These are phyloP conservation scores for Phanerochaete carnosa DNA, from an alignment of 768 basidiomycete genomes.

Conservation along the genomic window DNA sequence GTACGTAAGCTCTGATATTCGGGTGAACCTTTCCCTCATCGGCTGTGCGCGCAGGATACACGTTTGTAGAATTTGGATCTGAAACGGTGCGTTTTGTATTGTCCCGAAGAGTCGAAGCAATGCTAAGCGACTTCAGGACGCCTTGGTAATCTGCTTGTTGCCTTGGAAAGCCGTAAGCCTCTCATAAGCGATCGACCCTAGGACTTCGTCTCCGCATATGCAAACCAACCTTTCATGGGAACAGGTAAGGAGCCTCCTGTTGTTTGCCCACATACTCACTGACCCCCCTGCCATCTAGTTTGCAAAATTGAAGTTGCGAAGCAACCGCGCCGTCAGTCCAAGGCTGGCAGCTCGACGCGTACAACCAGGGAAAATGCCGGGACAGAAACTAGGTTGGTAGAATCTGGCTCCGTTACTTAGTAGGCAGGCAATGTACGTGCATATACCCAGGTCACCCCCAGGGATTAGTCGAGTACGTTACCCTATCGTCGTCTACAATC, in stretches of 20 bases:
- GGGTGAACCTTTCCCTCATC: not conserved
- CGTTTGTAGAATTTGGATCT: slow-evolving; percentile 36
- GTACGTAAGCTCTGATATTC: not conserved
- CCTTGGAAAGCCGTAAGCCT: not conserved
- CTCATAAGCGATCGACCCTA: not conserved
- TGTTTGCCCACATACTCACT: not conserved
- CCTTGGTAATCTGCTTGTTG: not conserved
- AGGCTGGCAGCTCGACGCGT: not conserved
- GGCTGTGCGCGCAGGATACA: slow-evolving; percentile 19
- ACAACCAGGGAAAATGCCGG: not conserved
- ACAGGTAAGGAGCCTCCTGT: not conserved
- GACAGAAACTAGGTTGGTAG: not conserved
- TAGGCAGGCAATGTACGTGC: too few relatives aligned
- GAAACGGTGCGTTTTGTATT: slow-evolving; percentile 22
- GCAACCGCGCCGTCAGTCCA: not conserved
- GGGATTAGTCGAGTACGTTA: not conserved
- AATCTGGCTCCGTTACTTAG: too few relatives aligned
- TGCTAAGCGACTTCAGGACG: not conserved
- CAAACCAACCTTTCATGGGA: slow-evolving; percentile 15
- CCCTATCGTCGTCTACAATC: slow-evolving; percentile 4
- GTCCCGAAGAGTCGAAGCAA: not conserved
- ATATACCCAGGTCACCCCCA: not conserved
- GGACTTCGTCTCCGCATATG: slow-evolving; percentile 16
- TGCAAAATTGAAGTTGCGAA: slow-evolving; percentile 13
- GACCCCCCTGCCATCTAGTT: not conserved